These are phyloP conservation scores for Gyrodon lividus DNA, from an alignment of 768 basidiomycete genomes.

Conservation along the genomic window DNA sequence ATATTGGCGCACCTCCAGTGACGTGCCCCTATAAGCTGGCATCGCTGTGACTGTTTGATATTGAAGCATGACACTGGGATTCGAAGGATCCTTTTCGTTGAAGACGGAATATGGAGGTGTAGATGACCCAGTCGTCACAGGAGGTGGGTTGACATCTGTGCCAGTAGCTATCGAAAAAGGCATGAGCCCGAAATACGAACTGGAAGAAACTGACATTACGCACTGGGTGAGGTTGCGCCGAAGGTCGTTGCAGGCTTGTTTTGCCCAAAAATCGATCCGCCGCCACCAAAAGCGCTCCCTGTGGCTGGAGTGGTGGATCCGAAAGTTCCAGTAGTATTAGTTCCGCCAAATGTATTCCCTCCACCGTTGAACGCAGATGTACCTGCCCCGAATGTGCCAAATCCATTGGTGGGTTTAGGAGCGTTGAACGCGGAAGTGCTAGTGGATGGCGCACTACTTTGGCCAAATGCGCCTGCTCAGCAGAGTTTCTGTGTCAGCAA, in stretches of 20 bases:
- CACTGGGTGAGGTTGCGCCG: slow-evolving; percentile 37
- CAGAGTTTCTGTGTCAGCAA: slow-evolving; percentile 6
- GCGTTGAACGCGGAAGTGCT: slow-evolving; percentile 55
- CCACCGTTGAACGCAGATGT: slow-evolving; percentile 50
- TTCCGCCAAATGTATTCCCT: slow-evolving; percentile 40
- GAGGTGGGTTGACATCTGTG: slow-evolving; percentile 41
- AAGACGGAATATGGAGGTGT: slow-evolving; percentile 61
- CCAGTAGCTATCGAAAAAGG: slow-evolving; percentile 25
- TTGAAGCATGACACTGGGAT: slow-evolving; percentile 48
- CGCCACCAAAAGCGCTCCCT: slow-evolving; percentile 42
- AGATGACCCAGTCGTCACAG: slow-evolving; percentile 67
- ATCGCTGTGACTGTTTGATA: slow-evolving; percentile 84
- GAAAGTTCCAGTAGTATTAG: slow-evolving; percentile 33
- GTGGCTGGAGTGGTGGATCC: slow-evolving; percentile 33
- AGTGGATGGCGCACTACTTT: slow-evolving; percentile 37
- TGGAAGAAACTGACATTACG: slow-evolving; percentile 6
- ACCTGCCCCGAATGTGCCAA: slow-evolving; percentile 73
- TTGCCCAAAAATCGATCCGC: slow-evolving; percentile 60
- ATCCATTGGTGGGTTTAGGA: slow-evolving; percentile 69
- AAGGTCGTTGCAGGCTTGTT: slow-evolving; percentile 46
- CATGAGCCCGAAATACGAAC: slow-evolving; percentile 9
- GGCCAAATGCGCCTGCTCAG: slow-evolving; percentile 39
- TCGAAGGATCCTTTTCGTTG: slow-evolving; percentile 64
- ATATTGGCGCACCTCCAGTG: slow-evolving; percentile 58
- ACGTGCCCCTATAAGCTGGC: slow-evolving; percentile 74